Percentiles rank a stretch among this genome's conserved stretches.
Conservation (phyloP, 2,329 filamentous ascomycete genomes). For the Tolypocladium paradoxum region DNA sequence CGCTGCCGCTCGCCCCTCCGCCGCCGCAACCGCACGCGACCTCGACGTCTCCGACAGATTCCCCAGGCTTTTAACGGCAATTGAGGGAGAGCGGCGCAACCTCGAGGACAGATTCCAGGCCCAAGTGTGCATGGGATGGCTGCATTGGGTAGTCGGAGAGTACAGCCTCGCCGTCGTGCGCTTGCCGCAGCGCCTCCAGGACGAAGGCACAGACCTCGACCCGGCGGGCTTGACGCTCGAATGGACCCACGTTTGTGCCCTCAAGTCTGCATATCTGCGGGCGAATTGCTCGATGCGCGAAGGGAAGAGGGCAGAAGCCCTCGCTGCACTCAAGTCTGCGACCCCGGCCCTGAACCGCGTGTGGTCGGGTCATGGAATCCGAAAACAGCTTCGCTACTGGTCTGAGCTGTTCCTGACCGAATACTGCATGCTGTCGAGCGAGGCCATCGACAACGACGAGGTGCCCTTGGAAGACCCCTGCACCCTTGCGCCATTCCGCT, state of each 20-base stretch:
- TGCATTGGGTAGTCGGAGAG: conserved; percentile 69
- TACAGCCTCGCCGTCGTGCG: conserved; percentile 48
- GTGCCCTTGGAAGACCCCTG: conserved; percentile 39
- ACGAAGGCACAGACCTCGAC: conserved; percentile 40
- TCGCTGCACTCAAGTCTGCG: conserved; percentile 55
- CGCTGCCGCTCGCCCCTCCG: conserved; percentile 28
- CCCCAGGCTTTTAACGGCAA: conserved; percentile 41
- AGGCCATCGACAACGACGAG: conserved; percentile 41
- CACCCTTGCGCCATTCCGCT: conserved; percentile 46
- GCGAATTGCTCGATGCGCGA: conserved; percentile 49
- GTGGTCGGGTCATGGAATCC: conserved; percentile 39
- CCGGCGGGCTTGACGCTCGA: conserved; percentile 45
- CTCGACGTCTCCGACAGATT: conserved; percentile 34
- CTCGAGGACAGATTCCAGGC: conserved; percentile 63
- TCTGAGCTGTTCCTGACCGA: conserved; percentile 67
- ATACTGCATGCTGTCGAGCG: conserved; percentile 58
- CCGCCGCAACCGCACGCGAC: conserved; percentile 28
- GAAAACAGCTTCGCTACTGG: conserved; percentile 64
- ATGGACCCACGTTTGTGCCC: conserved; percentile 74
- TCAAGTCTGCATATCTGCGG: conserved; percentile 70
- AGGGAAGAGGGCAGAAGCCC: conserved; percentile 43
- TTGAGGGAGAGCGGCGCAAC: conserved; percentile 44
- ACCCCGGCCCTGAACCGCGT: conserved; percentile 49
- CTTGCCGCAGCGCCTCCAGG: conserved; percentile 53
- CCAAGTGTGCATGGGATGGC: conserved; percentile 71